Evolutionary conservation across 2,329 filamentous ascomycete species (phyloP).

Genomic region (Cladosporium sp.): DNA sequence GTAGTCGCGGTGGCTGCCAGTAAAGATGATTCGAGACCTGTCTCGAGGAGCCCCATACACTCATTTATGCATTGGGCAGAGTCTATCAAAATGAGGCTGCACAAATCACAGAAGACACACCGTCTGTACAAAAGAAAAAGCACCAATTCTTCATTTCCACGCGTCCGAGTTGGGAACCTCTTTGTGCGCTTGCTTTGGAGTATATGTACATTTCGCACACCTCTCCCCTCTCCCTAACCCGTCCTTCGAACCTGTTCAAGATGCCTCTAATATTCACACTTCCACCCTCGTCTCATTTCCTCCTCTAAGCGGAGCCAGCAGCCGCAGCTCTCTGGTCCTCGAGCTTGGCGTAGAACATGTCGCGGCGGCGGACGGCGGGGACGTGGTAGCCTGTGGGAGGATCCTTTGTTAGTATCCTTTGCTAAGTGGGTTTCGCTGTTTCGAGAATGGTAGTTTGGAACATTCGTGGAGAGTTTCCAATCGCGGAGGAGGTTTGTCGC

Average conservation of each 20-base stretch:
- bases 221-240: not conserved
- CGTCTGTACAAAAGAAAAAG: constrained; percentile 4
- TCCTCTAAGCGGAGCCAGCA: constrained; percentile 34
- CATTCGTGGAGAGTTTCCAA: not conserved
- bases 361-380: constrained; percentile 59
- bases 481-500: not conserved
- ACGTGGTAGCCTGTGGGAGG: constrained; percentile 57
- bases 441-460: not conserved
- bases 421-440: not conserved
- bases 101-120: too few species aligned
- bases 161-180: not conserved
- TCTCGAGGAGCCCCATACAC: too few species aligned
- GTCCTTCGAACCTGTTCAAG: not conserved
- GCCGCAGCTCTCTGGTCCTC: constrained; percentile 56
- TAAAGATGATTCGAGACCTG: too few species aligned
- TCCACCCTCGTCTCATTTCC: not conserved
- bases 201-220: constrained; percentile 11
- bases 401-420: constrained; percentile 11
- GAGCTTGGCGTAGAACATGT: constrained; percentile 60
- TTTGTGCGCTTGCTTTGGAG: constrained; percentile 6
- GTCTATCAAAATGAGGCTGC: too few species aligned
- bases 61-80: too few species aligned
- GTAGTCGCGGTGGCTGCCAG: too few species aligned
- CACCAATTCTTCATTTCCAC: constrained; percentile 7
- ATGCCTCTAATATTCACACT: not conserved